Conservation (phyloP, 345 rosid genomes). For the Carallia brachiata region DNA sequence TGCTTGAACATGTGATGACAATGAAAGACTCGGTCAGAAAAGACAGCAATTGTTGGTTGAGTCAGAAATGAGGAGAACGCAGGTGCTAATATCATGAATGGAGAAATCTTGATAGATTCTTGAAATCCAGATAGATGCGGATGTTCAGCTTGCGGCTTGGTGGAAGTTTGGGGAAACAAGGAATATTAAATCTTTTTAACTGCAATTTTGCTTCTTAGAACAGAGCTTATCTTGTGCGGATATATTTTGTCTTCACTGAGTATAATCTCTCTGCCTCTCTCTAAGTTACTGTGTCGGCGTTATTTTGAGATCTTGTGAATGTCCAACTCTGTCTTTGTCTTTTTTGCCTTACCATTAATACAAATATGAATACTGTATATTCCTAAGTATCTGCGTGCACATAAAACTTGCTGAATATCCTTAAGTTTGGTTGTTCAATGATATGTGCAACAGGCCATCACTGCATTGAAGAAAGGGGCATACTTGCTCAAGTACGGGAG, state of each 20-base stretch:
- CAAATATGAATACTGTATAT: background rate
- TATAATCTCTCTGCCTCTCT: conserved; percentile 1
- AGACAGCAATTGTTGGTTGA: background rate
- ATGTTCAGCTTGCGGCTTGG: background rate
- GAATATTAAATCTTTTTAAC: background rate
- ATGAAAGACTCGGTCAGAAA: background rate
- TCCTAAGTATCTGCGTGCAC: background rate
- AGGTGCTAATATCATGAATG: background rate
- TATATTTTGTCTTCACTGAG: no score
- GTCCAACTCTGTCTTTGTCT: background rate
- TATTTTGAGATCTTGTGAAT: background rate
- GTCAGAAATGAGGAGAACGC: background rate
- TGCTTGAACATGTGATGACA: background rate
- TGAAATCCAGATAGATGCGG: background rate
- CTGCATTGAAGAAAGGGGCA: conserved; percentile 94
- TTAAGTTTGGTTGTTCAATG: conserved; percentile 29
- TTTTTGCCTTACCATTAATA: background rate
- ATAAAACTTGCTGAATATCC: conserved; percentile 26
- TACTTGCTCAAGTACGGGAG: conserved; percentile 95
- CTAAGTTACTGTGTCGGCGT: background rate
- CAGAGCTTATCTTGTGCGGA: background rate
- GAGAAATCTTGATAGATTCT: background rate
- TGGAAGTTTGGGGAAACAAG: background rate
- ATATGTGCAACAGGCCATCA: conserved; percentile 74
- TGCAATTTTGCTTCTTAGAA: background rate